phyloP scores from a whole-genome alignment of 106 monocot genomes.

The Acorus calamus region DNA sequence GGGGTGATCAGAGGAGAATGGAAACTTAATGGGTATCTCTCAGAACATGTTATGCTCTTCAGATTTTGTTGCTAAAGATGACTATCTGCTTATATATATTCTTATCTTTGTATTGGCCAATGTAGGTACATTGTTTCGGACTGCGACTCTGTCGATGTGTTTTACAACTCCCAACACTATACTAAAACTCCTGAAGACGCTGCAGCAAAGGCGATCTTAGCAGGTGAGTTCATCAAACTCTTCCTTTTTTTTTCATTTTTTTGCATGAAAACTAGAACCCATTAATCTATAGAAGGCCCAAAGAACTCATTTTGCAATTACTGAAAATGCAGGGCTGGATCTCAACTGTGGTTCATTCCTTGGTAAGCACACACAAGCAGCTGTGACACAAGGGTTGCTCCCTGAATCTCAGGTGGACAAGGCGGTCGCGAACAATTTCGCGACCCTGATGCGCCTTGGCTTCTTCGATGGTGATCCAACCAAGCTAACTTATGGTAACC shows the following conservation, averaged over 20 bases:
- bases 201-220: constrained; percentile 66
- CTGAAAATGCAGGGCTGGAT: constrained; percentile 51
- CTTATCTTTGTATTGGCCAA: neutral
- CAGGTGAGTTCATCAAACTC: constrained; percentile 28
- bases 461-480: constrained; percentile 92
- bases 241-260: neutral
- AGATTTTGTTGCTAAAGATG: no score
- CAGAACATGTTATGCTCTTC: neutral
- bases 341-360: constrained; percentile 84
- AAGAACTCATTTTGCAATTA: neutral
- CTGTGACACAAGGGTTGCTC: constrained; percentile 46
- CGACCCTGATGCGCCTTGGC: constrained; percentile 67
- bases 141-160: constrained; percentile 88
- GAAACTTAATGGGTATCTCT: constrained; percentile 70
- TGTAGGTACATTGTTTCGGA: constrained; percentile 95
- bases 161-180: constrained; percentile 71
- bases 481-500: constrained; percentile 40
- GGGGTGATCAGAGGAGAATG: constrained; percentile 77
- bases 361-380: constrained; percentile 45
- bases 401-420: constrained; percentile 44
- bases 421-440: constrained; percentile 78
- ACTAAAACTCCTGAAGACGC: constrained; percentile 88
- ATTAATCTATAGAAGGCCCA: no score
- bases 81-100: neutral
- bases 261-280: no score